Evolutionary conservation across 1,139 yeast species (phyloP).

Genomic region (Pichiaceae sp.): DNA sequence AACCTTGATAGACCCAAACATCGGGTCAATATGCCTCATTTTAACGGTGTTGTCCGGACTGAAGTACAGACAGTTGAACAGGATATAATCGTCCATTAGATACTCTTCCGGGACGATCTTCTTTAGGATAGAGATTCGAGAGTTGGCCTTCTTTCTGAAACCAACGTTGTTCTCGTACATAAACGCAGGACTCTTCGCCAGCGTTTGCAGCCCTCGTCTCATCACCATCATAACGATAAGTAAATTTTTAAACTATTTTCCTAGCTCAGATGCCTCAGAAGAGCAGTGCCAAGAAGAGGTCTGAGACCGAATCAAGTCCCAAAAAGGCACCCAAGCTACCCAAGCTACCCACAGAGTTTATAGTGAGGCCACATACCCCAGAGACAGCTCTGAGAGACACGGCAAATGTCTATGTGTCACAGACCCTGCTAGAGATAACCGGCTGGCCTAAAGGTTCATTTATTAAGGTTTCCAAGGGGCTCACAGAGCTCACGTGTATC

Average conservation of each 20-base stretch:
- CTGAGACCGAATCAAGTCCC: conserved; percentile 6
- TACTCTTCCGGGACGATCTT: conserved; percentile 15
- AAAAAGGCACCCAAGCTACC: conserved; percentile 29
- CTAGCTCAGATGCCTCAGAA: neutral
- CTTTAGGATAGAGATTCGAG: conserved; percentile 13
- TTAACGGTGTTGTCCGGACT: neutral
- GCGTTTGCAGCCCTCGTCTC: neutral
- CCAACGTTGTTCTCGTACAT: conserved; percentile 9
- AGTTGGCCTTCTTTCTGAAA: conserved; percentile 15
- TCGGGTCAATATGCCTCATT: conserved; percentile 2
- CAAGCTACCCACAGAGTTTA: conserved; percentile 40
- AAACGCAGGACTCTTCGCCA: conserved; percentile 1
- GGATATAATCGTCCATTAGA: conserved; percentile 10
- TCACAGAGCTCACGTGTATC: conserved; percentile 39
- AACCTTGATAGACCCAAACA: conserved; percentile 2
- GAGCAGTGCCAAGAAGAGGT: conserved; percentile 4
- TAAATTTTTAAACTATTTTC: conserved; percentile 3
- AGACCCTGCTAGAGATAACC: conserved; percentile 42
- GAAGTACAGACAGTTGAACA: conserved; percentile 14
- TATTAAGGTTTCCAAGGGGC: conserved; percentile 37
- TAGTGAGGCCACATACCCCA: conserved; percentile 47
- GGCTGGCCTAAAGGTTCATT: conserved; percentile 50
- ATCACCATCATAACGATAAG: neutral
- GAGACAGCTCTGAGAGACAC: conserved; percentile 28
- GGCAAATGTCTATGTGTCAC: conserved; percentile 30